Conservation (phyloP, 148 eudicot genomes). For the Persicaria tinctoria region DNA sequence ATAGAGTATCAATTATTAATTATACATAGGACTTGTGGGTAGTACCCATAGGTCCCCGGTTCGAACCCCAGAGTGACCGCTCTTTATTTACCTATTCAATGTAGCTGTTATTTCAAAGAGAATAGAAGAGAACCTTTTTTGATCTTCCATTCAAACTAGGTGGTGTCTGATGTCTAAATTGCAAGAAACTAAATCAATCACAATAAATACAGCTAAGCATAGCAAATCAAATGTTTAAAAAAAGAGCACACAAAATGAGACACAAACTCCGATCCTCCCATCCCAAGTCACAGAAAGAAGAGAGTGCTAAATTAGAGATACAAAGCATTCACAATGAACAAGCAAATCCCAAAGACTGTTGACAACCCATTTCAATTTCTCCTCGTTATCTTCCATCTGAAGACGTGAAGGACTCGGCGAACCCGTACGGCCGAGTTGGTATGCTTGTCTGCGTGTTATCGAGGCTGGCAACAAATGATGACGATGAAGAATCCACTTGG, state of each 20-base stretch:
- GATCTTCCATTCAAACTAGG: constrained; percentile 1
- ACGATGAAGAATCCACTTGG: constrained; percentile 58
- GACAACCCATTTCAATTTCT: not conserved
- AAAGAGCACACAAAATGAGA: not conserved
- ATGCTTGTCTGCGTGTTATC: constrained; percentile 87
- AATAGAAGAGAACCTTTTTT: not conserved
- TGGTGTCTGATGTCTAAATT: constrained; percentile 5
- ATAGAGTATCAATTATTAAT: too few species aligned
- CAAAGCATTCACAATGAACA: not conserved
- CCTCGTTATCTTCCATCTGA: constrained; percentile 68
- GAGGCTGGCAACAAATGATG: constrained; percentile 46
- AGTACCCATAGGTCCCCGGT: too few species aligned
- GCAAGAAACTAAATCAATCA: not conserved
- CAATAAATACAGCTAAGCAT: constrained; percentile 10
- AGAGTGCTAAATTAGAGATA: not conserved
- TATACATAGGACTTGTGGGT: too few species aligned
- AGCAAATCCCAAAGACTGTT: not conserved
- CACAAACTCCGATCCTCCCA: not conserved
- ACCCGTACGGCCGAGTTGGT: constrained; percentile 78
- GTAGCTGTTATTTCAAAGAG: not conserved
- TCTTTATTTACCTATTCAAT: too few species aligned
- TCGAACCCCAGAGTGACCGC: too few species aligned
- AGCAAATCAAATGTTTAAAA: constrained; percentile 1
- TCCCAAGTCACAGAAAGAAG: constrained; percentile 1
- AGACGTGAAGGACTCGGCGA: constrained; percentile 84